Base-by-base conservation (phyloP, 1,284 basidiomycete genomes). In the Leccinum proliferum region DNA sequence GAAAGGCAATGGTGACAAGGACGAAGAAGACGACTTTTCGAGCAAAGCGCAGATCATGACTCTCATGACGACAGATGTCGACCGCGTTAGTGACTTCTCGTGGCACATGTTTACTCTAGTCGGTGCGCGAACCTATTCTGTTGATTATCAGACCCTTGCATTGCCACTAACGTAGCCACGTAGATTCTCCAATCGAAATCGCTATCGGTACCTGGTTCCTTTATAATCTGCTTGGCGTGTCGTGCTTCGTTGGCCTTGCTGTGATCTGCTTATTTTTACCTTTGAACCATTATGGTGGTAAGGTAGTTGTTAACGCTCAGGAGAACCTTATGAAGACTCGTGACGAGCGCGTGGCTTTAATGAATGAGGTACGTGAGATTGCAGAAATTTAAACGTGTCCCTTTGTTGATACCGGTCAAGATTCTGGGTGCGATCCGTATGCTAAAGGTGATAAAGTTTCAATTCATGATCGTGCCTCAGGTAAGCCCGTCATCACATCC, bases 301-400 rank as follows among this genome's bases (percentile, higher is more conserved):
- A 92, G 75, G 78, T 94, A 21, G 90, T 96, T 48, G 89, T 96
- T 12, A 78, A 81, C 57, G 86, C 85, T 0, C 93, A 97, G 72
- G 93, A 96, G 65, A 92, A 90, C 68, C 79, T 97, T 25, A 96
- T 96, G 93, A 94, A 94, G 76, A 84, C 92, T 41, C 84, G 94
- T 21, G 95, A 98, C 69, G 90, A 94, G 75, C 85, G 95, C 57
- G 93, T 95, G 18, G 81, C 89, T 1, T 77, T 96, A 56, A 97
- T 96, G 94, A 96, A 96, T 69, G 94, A 96, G 77, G 86, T 88
- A 46, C 41, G 70, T 67, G 41, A 25, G 12, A 32, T 63, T 21
- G 8, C 18, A 50, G 7, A 41, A 43, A 43, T 8, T 2, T 29
- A 46, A 15, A 18, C 0, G 1, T 60, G 25, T 60, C 35, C 34